A percentile compares a stretch with the other conserved stretches of the same genome.
Conservation (phyloP, 192 early-diverging fungal genomes). For the Mortierella alpina region DNA sequence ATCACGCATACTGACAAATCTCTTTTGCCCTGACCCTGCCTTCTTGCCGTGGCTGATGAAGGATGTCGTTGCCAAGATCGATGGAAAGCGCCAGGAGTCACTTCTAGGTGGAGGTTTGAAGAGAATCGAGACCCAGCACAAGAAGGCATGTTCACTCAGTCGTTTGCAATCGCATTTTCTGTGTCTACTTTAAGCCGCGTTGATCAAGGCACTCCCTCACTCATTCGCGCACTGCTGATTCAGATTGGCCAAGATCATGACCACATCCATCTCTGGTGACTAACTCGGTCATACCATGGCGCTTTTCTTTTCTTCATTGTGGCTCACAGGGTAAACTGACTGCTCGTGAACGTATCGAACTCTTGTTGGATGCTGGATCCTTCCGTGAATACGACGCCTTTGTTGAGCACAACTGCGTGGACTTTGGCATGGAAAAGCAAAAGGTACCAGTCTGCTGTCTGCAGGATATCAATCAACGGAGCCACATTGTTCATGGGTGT, state of each 20-base stretch:
- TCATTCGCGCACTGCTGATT: too few species aligned
- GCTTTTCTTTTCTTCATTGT: neutral
- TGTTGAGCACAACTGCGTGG: slow-evolving; percentile 93
- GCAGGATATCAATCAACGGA: neutral
- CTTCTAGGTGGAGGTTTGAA: slow-evolving; percentile 82
- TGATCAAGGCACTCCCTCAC: neutral
- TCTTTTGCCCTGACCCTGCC: neutral
- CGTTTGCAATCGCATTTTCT: slow-evolving; percentile 5
- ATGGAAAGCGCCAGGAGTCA: slow-evolving; percentile 78
- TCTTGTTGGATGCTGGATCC: slow-evolving; percentile 84
- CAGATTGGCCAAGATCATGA: too few species aligned
- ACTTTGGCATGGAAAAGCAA: slow-evolving; percentile 87
- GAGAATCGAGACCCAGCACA: slow-evolving; percentile 86
- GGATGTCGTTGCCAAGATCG: slow-evolving; percentile 61
- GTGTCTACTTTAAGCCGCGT: neutral
- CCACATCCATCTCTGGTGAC: neutral
- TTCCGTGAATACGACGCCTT: slow-evolving; percentile 95
- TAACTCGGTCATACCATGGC: neutral
- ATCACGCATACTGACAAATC: slow-evolving; percentile 2
- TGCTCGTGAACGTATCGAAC: slow-evolving; percentile 88
- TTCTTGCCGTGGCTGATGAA: slow-evolving; percentile 6
- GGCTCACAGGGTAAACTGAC: slow-evolving; percentile 86
- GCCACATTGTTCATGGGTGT: neutral
- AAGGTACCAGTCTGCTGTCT: slow-evolving; percentile 54
- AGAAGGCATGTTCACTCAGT: slow-evolving; percentile 66